phyloP scores from a whole-genome alignment of 257 asterid genomes.

The Verbascum thapsus region DNA sequence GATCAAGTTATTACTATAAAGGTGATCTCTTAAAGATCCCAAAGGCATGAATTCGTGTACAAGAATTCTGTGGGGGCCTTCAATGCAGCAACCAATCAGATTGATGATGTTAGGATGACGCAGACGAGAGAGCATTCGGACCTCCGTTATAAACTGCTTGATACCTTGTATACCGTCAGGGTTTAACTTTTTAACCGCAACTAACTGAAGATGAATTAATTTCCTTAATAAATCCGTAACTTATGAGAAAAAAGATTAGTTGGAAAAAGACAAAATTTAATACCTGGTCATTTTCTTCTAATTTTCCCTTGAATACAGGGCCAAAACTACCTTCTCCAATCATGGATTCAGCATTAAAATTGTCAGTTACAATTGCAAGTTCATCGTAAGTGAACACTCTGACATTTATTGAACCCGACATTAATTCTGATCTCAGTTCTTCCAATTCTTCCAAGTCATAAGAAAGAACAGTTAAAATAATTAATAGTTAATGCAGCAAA shows the following conservation, averaged over 20 bases:
- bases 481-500: no score
- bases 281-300: slow-evolving; percentile 43
- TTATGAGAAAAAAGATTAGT: not conserved
- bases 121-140: slow-evolving; percentile 42
- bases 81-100: slow-evolving; percentile 46
- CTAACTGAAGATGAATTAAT: slow-evolving; percentile 26
- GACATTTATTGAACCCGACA: no score
- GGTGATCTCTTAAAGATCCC: slow-evolving; percentile 42
- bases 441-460: no score
- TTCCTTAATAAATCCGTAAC: no score
- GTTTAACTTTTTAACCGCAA: slow-evolving; percentile 43
- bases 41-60: slow-evolving; percentile 44
- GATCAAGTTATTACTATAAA: slow-evolving; percentile 49
- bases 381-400: slow-evolving; percentile 37
- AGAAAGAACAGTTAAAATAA: no score
- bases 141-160: slow-evolving; percentile 42
- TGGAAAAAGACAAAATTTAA: not conserved
- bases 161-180: slow-evolving; percentile 35
- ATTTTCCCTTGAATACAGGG: no score
- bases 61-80: slow-evolving; percentile 42
- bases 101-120: slow-evolving; percentile 44
- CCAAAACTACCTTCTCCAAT: slow-evolving; percentile 57
- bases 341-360: slow-evolving; percentile 37
- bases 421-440: no score
- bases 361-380: slow-evolving; percentile 42